phyloP scores from a whole-genome alignment of 2,329 filamentous ascomycete genomes.

The Colletotrichum sp. region DNA sequence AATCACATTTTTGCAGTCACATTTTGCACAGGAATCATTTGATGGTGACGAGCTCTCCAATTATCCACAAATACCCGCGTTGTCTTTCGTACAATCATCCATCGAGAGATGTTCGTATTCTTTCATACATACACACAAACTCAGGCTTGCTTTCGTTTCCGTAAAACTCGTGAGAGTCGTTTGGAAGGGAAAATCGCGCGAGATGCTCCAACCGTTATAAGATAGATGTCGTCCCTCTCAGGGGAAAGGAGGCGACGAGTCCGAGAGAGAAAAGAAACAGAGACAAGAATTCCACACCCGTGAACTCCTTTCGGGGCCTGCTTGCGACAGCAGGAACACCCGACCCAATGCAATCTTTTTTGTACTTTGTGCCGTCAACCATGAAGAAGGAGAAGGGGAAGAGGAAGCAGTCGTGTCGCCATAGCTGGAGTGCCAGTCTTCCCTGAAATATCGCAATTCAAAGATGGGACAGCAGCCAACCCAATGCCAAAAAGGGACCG shows the following conservation, averaged over 20 bases:
- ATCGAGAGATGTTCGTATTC: background rate
- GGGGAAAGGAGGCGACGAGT: background rate
- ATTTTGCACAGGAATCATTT: background rate
- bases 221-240: background rate
- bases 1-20: background rate
- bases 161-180: background rate
- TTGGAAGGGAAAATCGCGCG: background rate
- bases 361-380: background rate
- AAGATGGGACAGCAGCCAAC: background rate
- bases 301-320: constrained; percentile 7
- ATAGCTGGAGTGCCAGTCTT: background rate
- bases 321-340: background rate
- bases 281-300: background rate
- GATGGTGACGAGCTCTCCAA: background rate
- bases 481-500: background rate
- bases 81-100: constrained; percentile 7
- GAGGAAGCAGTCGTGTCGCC: background rate
- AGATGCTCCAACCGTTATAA: background rate
- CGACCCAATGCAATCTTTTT: constrained; percentile 15
- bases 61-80: background rate
- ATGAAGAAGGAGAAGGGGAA: background rate
- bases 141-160: background rate
- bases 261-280: background rate
- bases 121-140: background rate
- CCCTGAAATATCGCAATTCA: background rate